Evolutionary conservation across 2,329 filamentous ascomycete genomes (phyloP), one percentile per base, ranked within the genome.

Genomic region (Aurifilum marmelostoma): DNA sequence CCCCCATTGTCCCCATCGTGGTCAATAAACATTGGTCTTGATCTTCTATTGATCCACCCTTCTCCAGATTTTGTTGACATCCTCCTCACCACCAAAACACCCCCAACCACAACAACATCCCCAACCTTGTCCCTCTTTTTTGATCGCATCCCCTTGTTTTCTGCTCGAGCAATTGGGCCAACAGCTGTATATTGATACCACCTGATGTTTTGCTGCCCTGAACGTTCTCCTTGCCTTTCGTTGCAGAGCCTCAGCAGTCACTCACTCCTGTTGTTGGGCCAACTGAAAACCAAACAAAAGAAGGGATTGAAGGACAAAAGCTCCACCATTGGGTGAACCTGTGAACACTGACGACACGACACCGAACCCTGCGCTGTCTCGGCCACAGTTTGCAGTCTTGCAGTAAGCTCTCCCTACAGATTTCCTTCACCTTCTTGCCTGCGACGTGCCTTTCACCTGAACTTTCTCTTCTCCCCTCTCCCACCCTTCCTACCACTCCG

Each of bases 101-200:
- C 58, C 37, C 34, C 63, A 67, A 4, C 63, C 34, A 69, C 41
- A 66, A 64, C 50, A 41, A 63, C 60, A 66, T 69, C 69, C 50
- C 67, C 69, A 65, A 47, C 69, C 69, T 65, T 65, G 34, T 24
- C 64, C 54, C 67, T 71, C 63, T 47, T 47, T 47, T 71, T 71
- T 71, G 69, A 71, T 71, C 69, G 69, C 56, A 52, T 27, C 60
- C 27, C 24, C 52, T 65, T 50, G 59, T 43, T 54, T 52, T 47
- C 29, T 47, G 24, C 54, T 60, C 39, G 39, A 39, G 54, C 43
- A 52, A 59, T 66, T 66, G 39, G 61, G 61, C 60, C 32, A 65
- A 29, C 61, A 63, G 41, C 63, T 52, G 64, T 66, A 43, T 71
- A 71, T 71, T 52, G 50, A 69, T 71, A 71, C 67, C 58, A 47